Evolutionary conservation across 78 protist species (phyloP), one percentile per base, ranked within the genome.

Genomic region (Bodo saltans): DNA sequence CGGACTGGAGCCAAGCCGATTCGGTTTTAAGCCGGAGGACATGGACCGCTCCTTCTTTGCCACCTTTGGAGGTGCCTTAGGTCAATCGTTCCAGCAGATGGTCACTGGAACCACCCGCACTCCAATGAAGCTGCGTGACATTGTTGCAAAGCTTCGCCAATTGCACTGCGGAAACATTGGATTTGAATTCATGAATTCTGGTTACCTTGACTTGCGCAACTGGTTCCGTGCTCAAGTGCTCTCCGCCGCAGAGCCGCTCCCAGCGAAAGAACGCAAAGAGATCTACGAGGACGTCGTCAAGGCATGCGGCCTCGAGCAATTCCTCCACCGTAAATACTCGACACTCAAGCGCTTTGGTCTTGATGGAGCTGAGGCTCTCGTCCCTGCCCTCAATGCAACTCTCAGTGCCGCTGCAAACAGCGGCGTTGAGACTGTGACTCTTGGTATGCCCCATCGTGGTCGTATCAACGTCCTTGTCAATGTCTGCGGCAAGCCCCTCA

Each of bases 381-480:
- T 94, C 68, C 93, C 95, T 11, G 94, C 92, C 80, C 76, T 95
- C 92, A 88, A 90, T 68, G 91, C 86, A 35, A 30, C 92, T 73
- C 85, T 95, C 42, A 96, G 94, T 86, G 28, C 28, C 33, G 85
- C 92, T 17, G 88, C 94, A 29, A 88, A 89, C 23, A 70, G 40
- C 39, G 97, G 98, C 27, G 92, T 93, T 21, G 87, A 88, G 73
- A 32, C 29, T 0, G 82, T 93, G n/a, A 94, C 92, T 68, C 26
- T 95, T 34, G 99, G 98, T 75, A 97, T 97, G 99, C 93, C 99
- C 42, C 99, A 97, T 86, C 90, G 99, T 34, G 99, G 98, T 11
- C 91, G 98, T 39, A 89, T 93, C 76, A 92, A 93, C 84, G 92
- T 95, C 28, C 88, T 95, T 52, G 89, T 88, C 83, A 95, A 93